These are phyloP conservation scores for Alternaria tenuissima DNA, from an alignment of 2,329 filamentous ascomycete species.

Conservation along the genomic window DNA sequence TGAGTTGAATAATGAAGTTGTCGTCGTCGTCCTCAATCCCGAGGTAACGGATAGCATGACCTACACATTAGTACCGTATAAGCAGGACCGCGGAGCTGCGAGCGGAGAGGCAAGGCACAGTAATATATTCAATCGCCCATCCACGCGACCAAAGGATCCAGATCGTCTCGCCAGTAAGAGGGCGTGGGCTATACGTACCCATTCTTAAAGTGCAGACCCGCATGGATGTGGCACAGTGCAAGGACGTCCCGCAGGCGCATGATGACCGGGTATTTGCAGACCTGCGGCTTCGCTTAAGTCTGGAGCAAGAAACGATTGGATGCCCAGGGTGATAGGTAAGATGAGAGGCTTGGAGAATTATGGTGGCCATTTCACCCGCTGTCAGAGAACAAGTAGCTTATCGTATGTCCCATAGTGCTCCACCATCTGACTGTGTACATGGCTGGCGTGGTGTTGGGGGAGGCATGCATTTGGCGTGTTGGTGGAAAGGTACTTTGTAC, in stretches of 20 bases:
- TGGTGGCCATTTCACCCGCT: not conserved
- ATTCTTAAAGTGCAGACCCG: conserved; percentile 11
- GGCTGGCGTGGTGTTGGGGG: conserved; percentile 7
- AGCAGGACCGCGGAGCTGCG: not conserved
- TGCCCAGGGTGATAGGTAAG: not conserved
- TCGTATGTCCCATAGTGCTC: not conserved
- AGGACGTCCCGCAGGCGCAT: conserved; percentile 13
- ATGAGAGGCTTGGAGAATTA: conserved; percentile 2
- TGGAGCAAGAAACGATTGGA: not conserved
- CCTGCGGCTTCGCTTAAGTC: conserved; percentile 6
- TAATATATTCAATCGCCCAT: conserved; percentile 18
- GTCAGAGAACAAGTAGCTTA: not conserved
- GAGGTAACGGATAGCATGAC: conserved; percentile 8
- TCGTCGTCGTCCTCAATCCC: conserved; percentile 4
- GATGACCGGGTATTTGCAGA: conserved; percentile 24
- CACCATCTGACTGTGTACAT: conserved; percentile 10
- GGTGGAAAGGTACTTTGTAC: conserved; percentile 2
- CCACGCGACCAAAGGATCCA: conserved; percentile 10
- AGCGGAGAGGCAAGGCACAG: conserved; percentile 4
- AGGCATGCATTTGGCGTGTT: conserved; percentile 3
- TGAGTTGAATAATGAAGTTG: conserved; percentile 7
- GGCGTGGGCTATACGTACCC: conserved; percentile 1
- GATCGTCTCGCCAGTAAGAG: conserved; percentile 7
- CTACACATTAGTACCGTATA: conserved; percentile 6
- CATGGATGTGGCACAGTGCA: conserved; percentile 12